Base-by-base conservation (phyloP, 2,329 filamentous ascomycete genomes). In the Diplodia scrobiculata region DNA sequence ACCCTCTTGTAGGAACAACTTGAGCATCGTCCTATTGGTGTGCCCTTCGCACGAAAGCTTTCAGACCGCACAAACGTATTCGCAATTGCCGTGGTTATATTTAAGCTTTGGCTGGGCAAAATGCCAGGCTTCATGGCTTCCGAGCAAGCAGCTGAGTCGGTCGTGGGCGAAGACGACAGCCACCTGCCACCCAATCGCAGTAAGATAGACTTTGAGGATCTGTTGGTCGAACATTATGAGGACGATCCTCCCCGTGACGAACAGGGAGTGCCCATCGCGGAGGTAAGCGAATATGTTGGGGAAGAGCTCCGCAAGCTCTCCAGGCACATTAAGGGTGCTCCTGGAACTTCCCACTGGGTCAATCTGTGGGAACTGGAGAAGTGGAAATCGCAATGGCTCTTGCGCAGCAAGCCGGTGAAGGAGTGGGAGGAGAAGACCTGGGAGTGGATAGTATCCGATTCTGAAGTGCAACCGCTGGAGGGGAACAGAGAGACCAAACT, bases 21-120 rank as follows among this genome's bases (percentile, higher is more conserved):
- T 21, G 2, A 1, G 1, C 25, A 32, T 11, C 38, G 38, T 11
- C 55, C 55, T n/a, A 3, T 60, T 25, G 38, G 25, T 19, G 27
- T 10, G 10, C 25, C 25, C 14, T 29, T 17, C 38, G 38, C 36
- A 3, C 38, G 21, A 6, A 34, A 60, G 27, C 38, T 60, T 19
- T 60, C 55, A 17, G 55, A 60, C 38, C 55, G 55, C 17, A 60
- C 55, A 2, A 60, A 60, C 17, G 55, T 60, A 7, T 60, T 32
- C 38, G 38, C 19, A 29, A 60, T 60, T n/a, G 55, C 38, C 10
- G 9, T 21, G 14, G 19, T 7, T 5, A 48, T 60, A 7, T 60
- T 60, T 32, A 7, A 17, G 9, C 9, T 60, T 25, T 60, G 55
- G 55, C 38, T 48, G 25, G 27, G 17, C 3, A 21, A 3, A 47